Base-by-base conservation (phyloP, 345 rosid species). In the Iberis pinnata region DNA sequence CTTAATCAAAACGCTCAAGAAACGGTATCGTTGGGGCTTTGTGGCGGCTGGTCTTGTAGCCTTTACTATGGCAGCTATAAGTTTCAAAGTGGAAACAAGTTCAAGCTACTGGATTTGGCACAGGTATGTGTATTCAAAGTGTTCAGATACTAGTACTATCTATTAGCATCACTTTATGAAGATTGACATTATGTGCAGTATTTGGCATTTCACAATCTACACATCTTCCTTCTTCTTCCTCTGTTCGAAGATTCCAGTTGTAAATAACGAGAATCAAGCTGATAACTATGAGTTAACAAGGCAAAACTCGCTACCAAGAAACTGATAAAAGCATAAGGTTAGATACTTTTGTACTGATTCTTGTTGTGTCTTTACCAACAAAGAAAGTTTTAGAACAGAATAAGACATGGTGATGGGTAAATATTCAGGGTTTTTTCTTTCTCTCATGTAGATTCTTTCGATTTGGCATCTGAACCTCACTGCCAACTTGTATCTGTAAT, bases 41-140 rank as follows among this genome's bases (percentile, higher is more conserved):
- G 45, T 84, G 8, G 59, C 76, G 0, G 84, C 74, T 2, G 98
- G 96, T 48, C 76, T 78, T 64, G 37, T 53, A 35, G 81, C 80
- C 48, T 63, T 87, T 43, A 59, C 80, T 57, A 69, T 32, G 3
- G 96, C 98, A 24, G 95, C 76, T 32, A 60, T 78, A 61, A 87
- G 96, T 75, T 78, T 88, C 83, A 78, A 75, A 27, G 75, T 90
- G 36, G 96, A 87, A 73, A 71, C 64, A 58, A 90, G 88, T 58
- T 78, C 82, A 70, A 82, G 59, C 75, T 90, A 90, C 81, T 90
- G 98, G 98, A 83, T 90, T 68, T 87, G 96, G 96, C 98, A 90
- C 83, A 90, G 96, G 98, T 86, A 46, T 22, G 49, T 51, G 45
- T 15, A 24, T 40, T 7, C 9, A 1, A 24, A 37, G 24, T 43